phyloP scores from a whole-genome alignment of 257 asterid species.

The Ehretia macrophylla region DNA sequence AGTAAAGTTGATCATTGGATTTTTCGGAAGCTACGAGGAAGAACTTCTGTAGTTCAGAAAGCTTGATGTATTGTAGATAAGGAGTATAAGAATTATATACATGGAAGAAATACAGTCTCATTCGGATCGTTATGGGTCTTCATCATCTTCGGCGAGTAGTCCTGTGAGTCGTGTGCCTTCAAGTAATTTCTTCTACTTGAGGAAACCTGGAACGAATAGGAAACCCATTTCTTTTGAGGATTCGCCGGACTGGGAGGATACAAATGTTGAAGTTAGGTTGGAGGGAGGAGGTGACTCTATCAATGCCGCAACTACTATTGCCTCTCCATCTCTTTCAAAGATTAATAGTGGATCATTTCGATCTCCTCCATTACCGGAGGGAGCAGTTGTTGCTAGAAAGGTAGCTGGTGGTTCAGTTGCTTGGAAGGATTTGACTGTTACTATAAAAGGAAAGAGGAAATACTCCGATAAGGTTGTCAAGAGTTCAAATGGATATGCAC shows the following conservation, averaged over 20 bases:
- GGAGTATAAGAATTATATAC: conserved; percentile 15
- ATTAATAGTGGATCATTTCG: conserved; percentile 78
- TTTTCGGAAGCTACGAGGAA: neutral
- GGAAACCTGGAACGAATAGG: conserved; percentile 82
- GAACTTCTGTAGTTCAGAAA: conserved; percentile 9
- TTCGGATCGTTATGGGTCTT: conserved; percentile 84
- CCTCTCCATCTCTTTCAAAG: conserved; percentile 86
- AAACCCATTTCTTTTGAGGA: conserved; percentile 96
- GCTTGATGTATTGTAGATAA: conserved; percentile 5
- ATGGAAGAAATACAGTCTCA: conserved; percentile 99
- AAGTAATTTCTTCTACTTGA: conserved; percentile 84
- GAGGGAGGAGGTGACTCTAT: conserved; percentile 85
- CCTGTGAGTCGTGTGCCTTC: conserved; percentile 93
- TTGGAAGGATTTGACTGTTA: conserved; percentile 94
- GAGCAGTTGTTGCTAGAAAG: conserved; percentile 57
- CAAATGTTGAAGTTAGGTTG: conserved; percentile 71
- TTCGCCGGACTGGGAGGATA: conserved; percentile 99
- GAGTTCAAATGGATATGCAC: conserved; percentile 87
- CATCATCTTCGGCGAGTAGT: conserved; percentile 97
- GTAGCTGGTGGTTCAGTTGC: conserved; percentile 80
- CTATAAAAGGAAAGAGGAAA: conserved; percentile 83
- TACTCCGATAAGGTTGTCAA: conserved; percentile 88
- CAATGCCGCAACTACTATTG: conserved; percentile 67
- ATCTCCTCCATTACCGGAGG: conserved; percentile 81
- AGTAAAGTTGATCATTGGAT: conserved; percentile 9